Evolutionary conservation across 371 early-diverging fungal species (phyloP).

Genomic region (Haplosporangium sp.): DNA sequence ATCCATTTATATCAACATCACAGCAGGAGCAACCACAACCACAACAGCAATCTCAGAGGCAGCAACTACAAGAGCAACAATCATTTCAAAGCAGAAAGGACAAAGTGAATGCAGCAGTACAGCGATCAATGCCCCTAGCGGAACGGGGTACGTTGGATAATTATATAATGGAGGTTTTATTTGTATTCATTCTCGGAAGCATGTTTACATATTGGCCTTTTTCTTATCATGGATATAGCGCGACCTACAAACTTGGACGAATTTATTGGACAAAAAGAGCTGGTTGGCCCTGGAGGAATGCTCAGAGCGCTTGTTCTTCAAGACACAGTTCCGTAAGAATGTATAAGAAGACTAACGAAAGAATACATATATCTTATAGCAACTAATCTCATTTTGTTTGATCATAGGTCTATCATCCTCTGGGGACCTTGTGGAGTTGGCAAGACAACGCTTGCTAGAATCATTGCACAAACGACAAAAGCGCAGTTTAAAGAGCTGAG

Average conservation of each 20-base stretch:
- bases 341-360: neutral
- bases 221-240: conserved; percentile 44
- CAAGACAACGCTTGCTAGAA: conserved; percentile 86
- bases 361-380: too few relatives aligned
- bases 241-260: conserved; percentile 74
- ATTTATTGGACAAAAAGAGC: conserved; percentile 80
- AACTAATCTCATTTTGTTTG: neutral
- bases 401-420: conserved; percentile 62
- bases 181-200: neutral
- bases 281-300: conserved; percentile 74
- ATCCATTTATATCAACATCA: neutral
- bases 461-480: conserved; percentile 74
- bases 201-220: neutral
- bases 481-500: conserved; percentile 78
- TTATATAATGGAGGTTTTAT: neutral
- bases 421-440: conserved; percentile 91
- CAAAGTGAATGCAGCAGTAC: conserved; percentile 30
- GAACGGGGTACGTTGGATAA: conserved; percentile 34
- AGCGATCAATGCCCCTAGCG: conserved; percentile 50
- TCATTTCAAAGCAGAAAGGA: conserved; percentile 20
- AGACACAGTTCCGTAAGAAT: conserved; percentile 75
- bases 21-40: neutral
- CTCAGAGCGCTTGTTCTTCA: conserved; percentile 71
- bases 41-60: neutral
- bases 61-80: conserved; percentile 10